Conservation (phyloP, 116 monocot genomes). For the Cymodocea nodosa region DNA sequence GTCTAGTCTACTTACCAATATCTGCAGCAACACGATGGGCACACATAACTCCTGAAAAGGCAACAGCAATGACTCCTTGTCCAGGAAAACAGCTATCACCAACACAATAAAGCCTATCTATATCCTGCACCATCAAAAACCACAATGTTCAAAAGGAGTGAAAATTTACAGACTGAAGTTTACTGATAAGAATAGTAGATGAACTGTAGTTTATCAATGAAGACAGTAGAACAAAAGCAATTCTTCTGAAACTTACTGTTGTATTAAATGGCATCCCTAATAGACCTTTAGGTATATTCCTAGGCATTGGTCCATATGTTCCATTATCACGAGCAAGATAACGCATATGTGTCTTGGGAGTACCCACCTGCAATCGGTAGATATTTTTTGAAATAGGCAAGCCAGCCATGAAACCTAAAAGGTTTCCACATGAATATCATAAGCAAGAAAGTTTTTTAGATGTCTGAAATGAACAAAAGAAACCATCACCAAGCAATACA, state of each 20-base stretch:
- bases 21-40: constrained; percentile 99
- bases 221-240: too few relatives aligned
- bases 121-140: constrained; percentile 36
- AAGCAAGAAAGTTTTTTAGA: too few relatives aligned
- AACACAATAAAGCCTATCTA: constrained; percentile 88
- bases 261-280: constrained; percentile 98
- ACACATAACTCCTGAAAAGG: constrained; percentile 99
- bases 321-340: constrained; percentile 86
- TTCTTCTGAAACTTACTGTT: constrained; percentile 35
- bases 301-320: constrained; percentile 96
- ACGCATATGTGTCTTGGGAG: constrained; percentile 83
- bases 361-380: constrained; percentile 53
- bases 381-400: not conserved
- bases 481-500: too few relatives aligned
- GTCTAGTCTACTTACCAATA: constrained; percentile 47
- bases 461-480: too few relatives aligned
- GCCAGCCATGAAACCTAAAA: not conserved
- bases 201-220: not conserved
- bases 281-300: constrained; percentile 72
- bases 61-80: constrained; percentile 97
- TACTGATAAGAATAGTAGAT: not conserved
- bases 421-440: not conserved
- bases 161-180: not conserved
- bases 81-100: constrained; percentile 99
- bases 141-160: not conserved